Conservation (phyloP, 2,329 filamentous ascomycete genomes). For the Colletotrichum sp. region DNA sequence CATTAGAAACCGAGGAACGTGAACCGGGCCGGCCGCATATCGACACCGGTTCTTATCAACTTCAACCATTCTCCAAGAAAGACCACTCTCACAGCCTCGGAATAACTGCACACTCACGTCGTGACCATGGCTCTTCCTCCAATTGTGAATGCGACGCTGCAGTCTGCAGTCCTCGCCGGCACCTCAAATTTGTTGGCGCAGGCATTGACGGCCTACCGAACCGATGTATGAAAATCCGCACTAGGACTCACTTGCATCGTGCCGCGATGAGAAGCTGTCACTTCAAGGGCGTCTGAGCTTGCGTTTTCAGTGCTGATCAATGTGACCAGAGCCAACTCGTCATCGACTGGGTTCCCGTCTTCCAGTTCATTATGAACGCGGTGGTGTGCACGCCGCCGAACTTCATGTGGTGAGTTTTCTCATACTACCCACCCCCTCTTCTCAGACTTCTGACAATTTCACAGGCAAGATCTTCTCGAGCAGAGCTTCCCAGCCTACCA, state of each 20-base stretch:
- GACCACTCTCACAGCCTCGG: background rate
- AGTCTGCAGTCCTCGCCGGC: conserved; percentile 69
- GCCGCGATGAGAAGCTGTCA: background rate
- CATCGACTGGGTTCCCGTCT: conserved; percentile 70
- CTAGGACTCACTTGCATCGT: background rate
- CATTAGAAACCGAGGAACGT: background rate
- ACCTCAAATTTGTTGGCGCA: conserved; percentile 79
- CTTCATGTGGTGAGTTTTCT: conserved; percentile 70
- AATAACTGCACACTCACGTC: background rate
- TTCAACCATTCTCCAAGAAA: background rate
- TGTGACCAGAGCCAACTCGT: conserved; percentile 57
- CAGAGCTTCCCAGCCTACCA: conserved; percentile 72
- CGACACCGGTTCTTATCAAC: background rate
- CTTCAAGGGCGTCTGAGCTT: background rate
- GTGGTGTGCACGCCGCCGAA: conserved; percentile 81
- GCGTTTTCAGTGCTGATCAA: background rate
- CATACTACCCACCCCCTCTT: background rate
- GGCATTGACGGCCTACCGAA: conserved; percentile 66
- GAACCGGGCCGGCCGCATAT: background rate
- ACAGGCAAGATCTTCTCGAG: conserved; percentile 79
- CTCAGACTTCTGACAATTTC: conserved; percentile 6
- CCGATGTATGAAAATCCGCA: conserved; percentile 51
- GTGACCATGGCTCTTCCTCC: conserved; percentile 47
- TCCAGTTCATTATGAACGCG: conserved; percentile 80
- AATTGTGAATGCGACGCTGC: conserved; percentile 65